phyloP scores from a whole-genome alignment of 805 yeast genomes.

The Alloascoidea hylecoeti region DNA sequence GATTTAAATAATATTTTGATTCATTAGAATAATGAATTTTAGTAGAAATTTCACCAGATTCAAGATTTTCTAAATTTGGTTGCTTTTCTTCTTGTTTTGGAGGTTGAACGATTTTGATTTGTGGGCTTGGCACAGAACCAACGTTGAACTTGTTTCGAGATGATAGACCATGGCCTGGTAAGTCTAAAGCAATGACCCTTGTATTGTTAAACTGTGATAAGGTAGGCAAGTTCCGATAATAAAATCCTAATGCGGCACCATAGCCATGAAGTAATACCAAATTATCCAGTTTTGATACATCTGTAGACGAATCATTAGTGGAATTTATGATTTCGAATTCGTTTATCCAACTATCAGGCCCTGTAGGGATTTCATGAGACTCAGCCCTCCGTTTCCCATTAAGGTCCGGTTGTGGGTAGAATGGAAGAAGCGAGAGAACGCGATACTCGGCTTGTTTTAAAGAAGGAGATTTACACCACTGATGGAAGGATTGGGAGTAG shows the following conservation, averaged over 20 bases:
- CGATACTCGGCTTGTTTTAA: neutral
- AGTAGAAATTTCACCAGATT: neutral
- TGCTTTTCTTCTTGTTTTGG: neutral
- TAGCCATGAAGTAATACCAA: slow-evolving; percentile 2
- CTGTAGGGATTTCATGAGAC: neutral
- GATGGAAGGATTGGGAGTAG: neutral
- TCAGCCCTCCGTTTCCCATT: neutral
- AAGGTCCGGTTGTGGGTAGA: neutral
- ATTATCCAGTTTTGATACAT: slow-evolving; percentile 3
- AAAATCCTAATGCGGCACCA: slow-evolving; percentile 2
- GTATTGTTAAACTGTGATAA: neutral
- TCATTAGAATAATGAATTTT: neutral
- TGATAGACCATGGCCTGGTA: neutral
- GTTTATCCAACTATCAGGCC: neutral
- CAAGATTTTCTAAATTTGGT: neutral
- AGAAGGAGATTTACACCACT: neutral
- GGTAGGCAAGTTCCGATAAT: slow-evolving; percentile 1
- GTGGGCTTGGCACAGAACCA: neutral
- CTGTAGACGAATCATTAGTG: neutral
- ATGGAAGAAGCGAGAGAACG: neutral
- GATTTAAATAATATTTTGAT: too few species aligned
- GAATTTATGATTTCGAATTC: slow-evolving; percentile 2
- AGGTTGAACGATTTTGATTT: neutral
- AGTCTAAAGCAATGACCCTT: neutral
- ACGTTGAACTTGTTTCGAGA: neutral